Evolutionary conservation across 495 filamentous ascomycete species (phyloP), one percentile per base, ranked within the genome.

Genomic region (Cercophora newfieldiana): DNA sequence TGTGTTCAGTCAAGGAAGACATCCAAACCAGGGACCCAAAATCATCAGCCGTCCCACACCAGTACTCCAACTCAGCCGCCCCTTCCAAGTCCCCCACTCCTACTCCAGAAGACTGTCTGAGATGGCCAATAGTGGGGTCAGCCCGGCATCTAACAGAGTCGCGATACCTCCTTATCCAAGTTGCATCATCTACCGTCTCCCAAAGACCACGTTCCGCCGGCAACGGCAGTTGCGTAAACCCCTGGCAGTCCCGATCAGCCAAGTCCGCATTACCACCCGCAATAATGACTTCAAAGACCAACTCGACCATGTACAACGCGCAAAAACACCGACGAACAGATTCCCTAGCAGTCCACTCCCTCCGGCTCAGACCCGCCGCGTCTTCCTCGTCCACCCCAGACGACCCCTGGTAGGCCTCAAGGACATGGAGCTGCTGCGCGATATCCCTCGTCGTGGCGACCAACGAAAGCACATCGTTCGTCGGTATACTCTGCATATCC

Each of bases 1-100:
- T n/a, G n/a, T n/a, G 53, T 33, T 56, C 28, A 25, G 55, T 56
- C 61, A 64, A 14, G 29, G 25, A 48, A 22, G 61, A 53, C 61
- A 64, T 64, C 61, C 61, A 64, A 12, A 64, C 7, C 30, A 64
- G 50, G 22, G 49, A 10, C 1, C 61, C 61, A 44, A 64, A 64
- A 10, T 64, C 61, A 64, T 64, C 61, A 5, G 30, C 22, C 19
- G 18, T 24, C 37, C 55, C 61, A 24, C 49, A 64, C 61, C 61
- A 64, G 19, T 33, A 26, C 16, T 64, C 61, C 18, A 56, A 18
- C 14, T 37, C 49, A 22, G 3, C 16, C 29, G 21, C 31, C n/a
- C 5, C 29, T 1, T 5, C 30, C 28, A 22, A 3, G 19, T 29
- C 28, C 14, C 6, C 6, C 25, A 21, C n/a, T 1, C 8, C 14